Evolutionary conservation across 345 rosid species (phyloP), one percentile per base, ranked within the genome.

Genomic region (Gossypium bickii): DNA sequence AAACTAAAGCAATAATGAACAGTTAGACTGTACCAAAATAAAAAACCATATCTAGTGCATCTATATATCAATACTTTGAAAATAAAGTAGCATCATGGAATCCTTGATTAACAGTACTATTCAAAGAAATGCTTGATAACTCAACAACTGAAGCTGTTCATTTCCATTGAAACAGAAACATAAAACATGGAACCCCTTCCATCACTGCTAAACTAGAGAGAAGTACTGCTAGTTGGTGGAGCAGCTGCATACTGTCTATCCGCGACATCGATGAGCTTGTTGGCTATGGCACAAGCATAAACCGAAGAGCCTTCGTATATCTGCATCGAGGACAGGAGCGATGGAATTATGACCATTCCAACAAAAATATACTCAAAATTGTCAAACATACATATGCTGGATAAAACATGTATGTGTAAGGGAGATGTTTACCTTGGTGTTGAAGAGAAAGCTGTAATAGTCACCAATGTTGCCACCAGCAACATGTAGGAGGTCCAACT

Each of bases 391-490:
- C 10, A 9, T 9, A 9, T 18, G 53, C 34, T 1, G 7, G 3
- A 2, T 3, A 45, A 20, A 20, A 66, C 9, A 13, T 67, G 1
- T 9, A 56, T 20, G 13, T 41, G 18, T n/a, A n/a, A 22, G 22
- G 7, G 51, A n/a, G 18, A 20, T 2, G 9, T n/a, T 13, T 73
- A 95, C 98, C 97, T 92, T 94, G 74, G 93, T 87, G 85, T 87
- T 91, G 75, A 95, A 84, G 73, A 92, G 80, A 77, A 91, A 91
- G 85, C 91, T 89, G 76, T 80, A 84, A 80, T 89, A 86, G 56
- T 92, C 94, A 41, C 99, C 98, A 65, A 90, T 82, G 44, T 89
- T 93, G 62, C 99, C 98, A 38, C 99, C 96, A 0, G 96, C 93
- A 47, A 90, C 93, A 76, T 90, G 99, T 78, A 89, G 89, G 65